Conservation (phyloP, 192 early-diverging fungal species). For the Backusella mclennaniae region DNA sequence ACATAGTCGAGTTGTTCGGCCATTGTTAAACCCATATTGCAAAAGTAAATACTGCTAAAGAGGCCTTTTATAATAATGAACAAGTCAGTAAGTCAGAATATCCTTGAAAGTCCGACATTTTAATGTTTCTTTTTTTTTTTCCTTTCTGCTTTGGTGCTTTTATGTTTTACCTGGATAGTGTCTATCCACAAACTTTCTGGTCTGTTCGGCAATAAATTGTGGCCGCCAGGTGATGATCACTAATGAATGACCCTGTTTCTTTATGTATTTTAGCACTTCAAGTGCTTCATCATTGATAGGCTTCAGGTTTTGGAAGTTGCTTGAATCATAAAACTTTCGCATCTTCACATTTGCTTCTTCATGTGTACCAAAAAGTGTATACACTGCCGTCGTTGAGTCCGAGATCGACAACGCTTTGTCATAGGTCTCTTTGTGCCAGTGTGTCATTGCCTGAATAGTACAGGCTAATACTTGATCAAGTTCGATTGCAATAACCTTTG, state of each 20-base stretch:
- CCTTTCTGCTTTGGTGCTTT: not conserved
- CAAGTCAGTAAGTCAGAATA: not conserved
- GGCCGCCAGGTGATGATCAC: constrained; percentile 59
- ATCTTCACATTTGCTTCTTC: constrained; percentile 54
- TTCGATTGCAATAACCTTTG: constrained; percentile 42
- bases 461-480: constrained; percentile 54
- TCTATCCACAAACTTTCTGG: constrained; percentile 53
- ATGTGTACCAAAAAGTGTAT: constrained; percentile 43
- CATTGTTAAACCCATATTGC: constrained; percentile 51
- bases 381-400: constrained; percentile 52
- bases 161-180: constrained; percentile 49
- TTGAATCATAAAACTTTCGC: constrained; percentile 52
- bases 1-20: constrained; percentile 49
- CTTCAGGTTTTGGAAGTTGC: constrained; percentile 51
- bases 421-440: constrained; percentile 56
- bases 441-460: constrained; percentile 47
- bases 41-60: constrained; percentile 62
- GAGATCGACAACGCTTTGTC: constrained; percentile 41
- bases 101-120: not conserved
- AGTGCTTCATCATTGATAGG: constrained; percentile 50
- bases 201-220: constrained; percentile 56
- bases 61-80: constrained; percentile 34
- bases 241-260: constrained; percentile 47
- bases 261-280: constrained; percentile 54
- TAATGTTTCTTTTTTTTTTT: not conserved